Conservation (phyloP, 768 basidiomycete genomes). For the Panus rudis region DNA sequence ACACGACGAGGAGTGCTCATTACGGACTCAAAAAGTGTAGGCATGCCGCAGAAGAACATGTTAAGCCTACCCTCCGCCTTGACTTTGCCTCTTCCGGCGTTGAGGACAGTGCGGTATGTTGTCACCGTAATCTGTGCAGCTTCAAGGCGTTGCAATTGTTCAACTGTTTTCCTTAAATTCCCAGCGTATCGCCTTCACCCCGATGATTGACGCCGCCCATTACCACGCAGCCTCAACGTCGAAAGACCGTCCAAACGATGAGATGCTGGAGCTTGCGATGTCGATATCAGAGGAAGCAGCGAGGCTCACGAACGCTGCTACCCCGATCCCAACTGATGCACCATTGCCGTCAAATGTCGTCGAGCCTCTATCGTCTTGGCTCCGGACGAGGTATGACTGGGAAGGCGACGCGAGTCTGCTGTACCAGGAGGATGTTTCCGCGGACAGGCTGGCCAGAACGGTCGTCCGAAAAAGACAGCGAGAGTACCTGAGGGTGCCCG, state of each 20-base stretch:
- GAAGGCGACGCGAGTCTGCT: not conserved
- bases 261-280: slow-evolving; percentile 20
- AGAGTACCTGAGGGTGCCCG: too few species aligned
- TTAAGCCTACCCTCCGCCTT: not conserved
- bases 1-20: too few species aligned
- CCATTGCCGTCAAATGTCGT: slow-evolving; percentile 15
- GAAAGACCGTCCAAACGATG: not conserved
- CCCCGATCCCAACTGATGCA: slow-evolving; percentile 22
- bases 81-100: not conserved
- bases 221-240: not conserved
- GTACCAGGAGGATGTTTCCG: not conserved
- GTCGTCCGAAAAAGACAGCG: not conserved
- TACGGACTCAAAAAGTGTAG: not conserved
- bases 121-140: not conserved
- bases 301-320: slow-evolving; percentile 22
- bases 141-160: not conserved
- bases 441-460: not conserved
- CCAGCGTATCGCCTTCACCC: too few species aligned
- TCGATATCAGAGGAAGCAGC: slow-evolving; percentile 28
- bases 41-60: not conserved
- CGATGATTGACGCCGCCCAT: too few species aligned
- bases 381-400: not conserved
- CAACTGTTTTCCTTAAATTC: not conserved
- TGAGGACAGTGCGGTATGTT: not conserved
- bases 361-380: not conserved